Evolutionary conservation across 305 asterid genomes (phyloP), one percentile per base, ranked within the genome.

Genomic region (Fraxinus greggii): DNA sequence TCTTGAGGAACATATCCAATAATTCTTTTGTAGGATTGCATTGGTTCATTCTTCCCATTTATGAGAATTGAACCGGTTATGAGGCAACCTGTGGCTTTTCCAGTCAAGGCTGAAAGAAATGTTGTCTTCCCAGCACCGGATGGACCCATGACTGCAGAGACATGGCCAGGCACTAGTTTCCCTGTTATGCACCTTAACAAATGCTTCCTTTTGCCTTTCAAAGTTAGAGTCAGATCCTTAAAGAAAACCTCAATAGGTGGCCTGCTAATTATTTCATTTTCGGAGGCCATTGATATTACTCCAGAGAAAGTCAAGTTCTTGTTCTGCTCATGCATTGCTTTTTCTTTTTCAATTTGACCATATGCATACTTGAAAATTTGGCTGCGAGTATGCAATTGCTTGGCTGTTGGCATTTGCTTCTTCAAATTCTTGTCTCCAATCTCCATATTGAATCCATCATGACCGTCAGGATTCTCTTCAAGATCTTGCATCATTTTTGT

Each of bases 71-170:
- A 80, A 21, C 97, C 97, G 1, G 90, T 92, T 82, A 84, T 83
- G 72, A 88, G 86, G 90, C 97, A 93, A 32, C 97, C 97, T 7
- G 95, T 80, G 63, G 94, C 97, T 85, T 91, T 93, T 79, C 97
- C 97, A 2, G 92, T 90, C 88, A 93, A 78, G 72, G 97, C 97
- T 23, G 97, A 93, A 54, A 93, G 93, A 82, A 93, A 91, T 0
- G 97, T 93, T 3, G 97, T 93, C 83, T 93, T 93, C 59, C 97
- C 97, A 36, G 97, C 97, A 51, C 97, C 97, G 1, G 97, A 93
- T 13, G 97, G 97, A 32, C 97, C 97, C 97, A 93, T 93, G 56
- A 93, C 92, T 54, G 97, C 97, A 26, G 97, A 90, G 65, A 93
- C 93, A 84, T 89, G 97, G 40, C 97, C 97, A 0, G 97, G 97